These are phyloP conservation scores for Phaeosphaeriaceae sp. DNA, from an alignment of 2,329 filamentous ascomycete genomes.

Conservation along the genomic window DNA sequence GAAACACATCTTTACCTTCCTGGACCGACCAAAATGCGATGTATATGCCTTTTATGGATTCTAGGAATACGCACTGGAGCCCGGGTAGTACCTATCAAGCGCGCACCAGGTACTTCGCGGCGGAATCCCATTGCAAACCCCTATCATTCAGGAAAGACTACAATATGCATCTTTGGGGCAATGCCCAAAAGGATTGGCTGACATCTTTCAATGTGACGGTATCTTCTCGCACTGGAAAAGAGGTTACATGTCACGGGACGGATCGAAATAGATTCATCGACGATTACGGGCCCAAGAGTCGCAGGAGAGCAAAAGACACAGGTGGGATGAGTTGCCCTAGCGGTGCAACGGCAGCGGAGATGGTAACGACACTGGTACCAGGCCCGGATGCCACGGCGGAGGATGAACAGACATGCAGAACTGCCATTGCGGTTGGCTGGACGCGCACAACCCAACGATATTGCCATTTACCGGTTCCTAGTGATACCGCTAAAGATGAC, in stretches of 20 bases:
- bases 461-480: slow-evolving; percentile 14
- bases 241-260: slow-evolving; percentile 18
- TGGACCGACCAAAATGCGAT: slow-evolving; percentile 59
- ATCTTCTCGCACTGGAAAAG: not conserved
- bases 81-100: too few relatives aligned
- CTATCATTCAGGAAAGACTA: too few relatives aligned
- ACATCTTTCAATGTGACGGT: too few relatives aligned
- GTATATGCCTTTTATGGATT: slow-evolving; percentile 59
- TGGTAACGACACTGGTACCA: slow-evolving; percentile 12
- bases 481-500: slow-evolving; percentile 6
- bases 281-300: too few relatives aligned
- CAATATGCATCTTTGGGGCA: too few relatives aligned
- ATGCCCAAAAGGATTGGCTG: too few relatives aligned
- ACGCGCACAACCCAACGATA: slow-evolving; percentile 21
- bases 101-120: slow-evolving; percentile 14
- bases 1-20: slow-evolving; percentile 54
- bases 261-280: too few relatives aligned
- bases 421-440: slow-evolving; percentile 38
- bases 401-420: slow-evolving; percentile 29
- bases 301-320: not conserved
- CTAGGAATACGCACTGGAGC: too few relatives aligned
- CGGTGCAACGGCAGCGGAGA: slow-evolving; percentile 23
- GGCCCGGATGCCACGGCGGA: slow-evolving; percentile 21
- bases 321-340: slow-evolving; percentile 5
- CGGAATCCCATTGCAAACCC: too few relatives aligned